Conservation (phyloP, 345 rosid species). For the Cardamine occulta region DNA sequence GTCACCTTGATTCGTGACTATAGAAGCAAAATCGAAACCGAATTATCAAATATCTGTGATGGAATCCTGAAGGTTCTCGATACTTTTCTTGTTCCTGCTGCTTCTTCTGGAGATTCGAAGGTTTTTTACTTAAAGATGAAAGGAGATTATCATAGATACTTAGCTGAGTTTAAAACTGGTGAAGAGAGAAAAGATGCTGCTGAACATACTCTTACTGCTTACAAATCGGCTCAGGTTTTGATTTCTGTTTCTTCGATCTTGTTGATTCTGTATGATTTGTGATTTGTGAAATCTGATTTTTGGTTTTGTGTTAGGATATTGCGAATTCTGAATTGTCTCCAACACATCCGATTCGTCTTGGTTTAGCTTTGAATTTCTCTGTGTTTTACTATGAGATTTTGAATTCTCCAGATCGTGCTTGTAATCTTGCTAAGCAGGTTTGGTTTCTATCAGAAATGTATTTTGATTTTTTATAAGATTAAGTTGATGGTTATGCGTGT, state of each 20-base stretch:
- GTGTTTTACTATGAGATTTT: slow-evolving; percentile 92
- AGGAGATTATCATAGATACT: slow-evolving; percentile 86
- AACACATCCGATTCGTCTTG: slow-evolving; percentile 90
- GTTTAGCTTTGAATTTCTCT: slow-evolving; percentile 87
- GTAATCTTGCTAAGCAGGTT: slow-evolving; percentile 93
- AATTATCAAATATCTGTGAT: slow-evolving; percentile 72
- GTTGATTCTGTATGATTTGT: background rate
- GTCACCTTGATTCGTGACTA: slow-evolving; percentile 81
- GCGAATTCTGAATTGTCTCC: slow-evolving; percentile 85
- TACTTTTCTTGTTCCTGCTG: slow-evolving; percentile 67
- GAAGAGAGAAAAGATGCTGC: slow-evolving; percentile 91
- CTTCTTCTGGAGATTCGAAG: slow-evolving; percentile 77
- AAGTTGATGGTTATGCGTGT: background rate
- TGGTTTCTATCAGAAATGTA: background rate
- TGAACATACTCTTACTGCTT: slow-evolving; percentile 80
- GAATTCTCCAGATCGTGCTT: slow-evolving; percentile 93
- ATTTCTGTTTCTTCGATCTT: background rate
- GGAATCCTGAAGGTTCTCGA: slow-evolving; percentile 89
- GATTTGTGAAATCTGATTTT: background rate
- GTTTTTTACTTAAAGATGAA: slow-evolving; percentile 93
- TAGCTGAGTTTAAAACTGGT: slow-evolving; percentile 84
- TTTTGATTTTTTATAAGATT: background rate
- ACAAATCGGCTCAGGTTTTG: slow-evolving; percentile 88
- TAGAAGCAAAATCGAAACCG: slow-evolving; percentile 77
- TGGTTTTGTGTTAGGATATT: slow-evolving; percentile 61